Evolutionary conservation across 2,329 filamentous ascomycete genomes (phyloP).

Genomic region (Pseudopyrenochaeta lycopersici): DNA sequence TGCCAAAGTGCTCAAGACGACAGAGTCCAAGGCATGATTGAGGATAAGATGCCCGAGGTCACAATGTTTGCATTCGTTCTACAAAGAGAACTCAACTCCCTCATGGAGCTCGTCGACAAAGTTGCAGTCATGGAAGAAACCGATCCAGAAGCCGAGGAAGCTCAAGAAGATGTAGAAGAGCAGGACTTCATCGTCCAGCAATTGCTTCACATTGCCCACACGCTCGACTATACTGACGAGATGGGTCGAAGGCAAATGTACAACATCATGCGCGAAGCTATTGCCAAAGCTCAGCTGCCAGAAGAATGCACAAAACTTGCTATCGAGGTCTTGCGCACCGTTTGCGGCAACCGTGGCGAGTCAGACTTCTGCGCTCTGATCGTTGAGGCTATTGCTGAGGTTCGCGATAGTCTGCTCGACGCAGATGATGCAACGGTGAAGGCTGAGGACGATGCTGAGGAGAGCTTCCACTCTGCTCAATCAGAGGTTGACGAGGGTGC

Average conservation of each 20-base stretch:
- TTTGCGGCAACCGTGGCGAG: slow-evolving; percentile 83
- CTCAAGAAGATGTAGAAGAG: slow-evolving; percentile 84
- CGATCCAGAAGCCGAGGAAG: slow-evolving; percentile 67
- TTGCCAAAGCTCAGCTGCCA: slow-evolving; percentile 86
- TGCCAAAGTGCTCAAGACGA: slow-evolving; percentile 78
- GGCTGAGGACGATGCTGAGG: slow-evolving; percentile 57
- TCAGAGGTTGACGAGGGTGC: slow-evolving; percentile 76
- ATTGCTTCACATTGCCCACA: slow-evolving; percentile 88
- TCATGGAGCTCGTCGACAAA: slow-evolving; percentile 69
- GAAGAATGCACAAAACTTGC: slow-evolving; percentile 92
- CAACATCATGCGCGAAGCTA: slow-evolving; percentile 81
- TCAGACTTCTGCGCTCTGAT: slow-evolving; percentile 85
- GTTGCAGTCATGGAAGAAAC: slow-evolving; percentile 63
- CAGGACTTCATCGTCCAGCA: slow-evolving; percentile 97
- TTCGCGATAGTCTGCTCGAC: slow-evolving; percentile 87
- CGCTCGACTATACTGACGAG: slow-evolving; percentile 97
- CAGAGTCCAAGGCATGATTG: slow-evolving; percentile 77
- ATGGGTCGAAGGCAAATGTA: slow-evolving; percentile 97
- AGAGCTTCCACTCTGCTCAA: slow-evolving; percentile 92
- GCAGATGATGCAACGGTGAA: slow-evolving; percentile 70
- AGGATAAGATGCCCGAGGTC: slow-evolving; percentile 95
- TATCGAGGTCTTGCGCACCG: slow-evolving; percentile 80
- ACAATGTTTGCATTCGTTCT: slow-evolving; percentile 89
- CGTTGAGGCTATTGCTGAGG: slow-evolving; percentile 92
- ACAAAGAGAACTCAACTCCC: slow-evolving; percentile 77